A percentile compares a stretch with the other conserved stretches of the same genome.
These are phyloP conservation scores for Echria macrotheca DNA, from an alignment of 495 filamentous ascomycete genomes.

Conservation along the genomic window DNA sequence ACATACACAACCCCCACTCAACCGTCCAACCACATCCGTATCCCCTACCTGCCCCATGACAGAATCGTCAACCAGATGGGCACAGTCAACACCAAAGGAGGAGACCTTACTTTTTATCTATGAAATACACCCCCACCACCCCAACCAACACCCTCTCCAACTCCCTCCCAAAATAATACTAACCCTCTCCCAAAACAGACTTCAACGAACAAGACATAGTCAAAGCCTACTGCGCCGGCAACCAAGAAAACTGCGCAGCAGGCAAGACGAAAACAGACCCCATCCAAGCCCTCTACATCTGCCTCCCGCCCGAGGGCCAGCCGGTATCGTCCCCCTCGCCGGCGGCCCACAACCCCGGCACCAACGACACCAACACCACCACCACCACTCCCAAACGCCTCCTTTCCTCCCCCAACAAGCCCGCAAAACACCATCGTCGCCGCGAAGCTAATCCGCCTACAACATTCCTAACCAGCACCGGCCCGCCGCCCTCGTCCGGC, in stretches of 20 bases:
- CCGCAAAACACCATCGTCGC: neutral
- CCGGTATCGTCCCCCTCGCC: too few species aligned
- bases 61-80: too few species aligned
- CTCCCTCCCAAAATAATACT: neutral
- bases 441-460: neutral
- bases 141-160: too few species aligned
- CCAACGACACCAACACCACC: slow-evolving; percentile 5
- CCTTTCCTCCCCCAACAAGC: too few species aligned
- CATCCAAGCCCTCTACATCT: slow-evolving; percentile 37
- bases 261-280: slow-evolving; percentile 35
- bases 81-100: too few species aligned
- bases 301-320: slow-evolving; percentile 30
- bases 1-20: too few species aligned
- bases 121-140: too few species aligned
- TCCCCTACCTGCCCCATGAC: too few species aligned
- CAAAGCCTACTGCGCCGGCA: slow-evolving; percentile 36
- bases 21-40: too few species aligned
- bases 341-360: slow-evolving; percentile 19
- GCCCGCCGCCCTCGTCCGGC: neutral
- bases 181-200: slow-evolving; percentile 19
- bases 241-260: slow-evolving; percentile 31
- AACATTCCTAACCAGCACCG: slow-evolving; percentile 1
- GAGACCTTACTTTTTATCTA: too few species aligned
- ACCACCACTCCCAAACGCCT: too few species aligned
- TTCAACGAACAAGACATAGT: slow-evolving; percentile 35